Conservation (phyloP, 495 filamentous ascomycete genomes). For the Neurospora pannonica region DNA sequence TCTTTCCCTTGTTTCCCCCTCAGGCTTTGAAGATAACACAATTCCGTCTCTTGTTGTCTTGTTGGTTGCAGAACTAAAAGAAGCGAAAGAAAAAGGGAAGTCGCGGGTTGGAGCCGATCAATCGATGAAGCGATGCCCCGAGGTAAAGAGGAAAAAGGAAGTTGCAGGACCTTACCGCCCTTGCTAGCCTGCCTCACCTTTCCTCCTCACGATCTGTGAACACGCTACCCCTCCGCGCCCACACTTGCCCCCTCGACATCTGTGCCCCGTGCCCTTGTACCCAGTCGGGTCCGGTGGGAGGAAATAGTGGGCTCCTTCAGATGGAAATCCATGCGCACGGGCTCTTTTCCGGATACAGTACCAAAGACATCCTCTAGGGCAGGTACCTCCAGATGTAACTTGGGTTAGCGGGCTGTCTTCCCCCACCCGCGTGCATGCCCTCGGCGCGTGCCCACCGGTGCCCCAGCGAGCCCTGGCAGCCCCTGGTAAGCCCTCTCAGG, state of each 20-base stretch:
- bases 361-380: not conserved
- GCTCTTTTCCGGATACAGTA: not conserved
- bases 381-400: not conserved
- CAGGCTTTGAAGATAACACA: not conserved
- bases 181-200: not conserved
- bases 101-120: not conserved
- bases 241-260: not conserved
- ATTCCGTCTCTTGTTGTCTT: not conserved
- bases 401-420: not conserved
- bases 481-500: not conserved
- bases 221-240: not conserved
- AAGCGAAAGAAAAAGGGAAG: not conserved
- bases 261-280: not conserved
- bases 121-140: no score
- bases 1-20: not conserved
- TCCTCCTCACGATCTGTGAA: not conserved
- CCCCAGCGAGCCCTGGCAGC: not conserved
- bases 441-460: not conserved
- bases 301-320: not conserved
- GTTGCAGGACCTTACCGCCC: not conserved
- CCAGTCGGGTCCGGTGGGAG: not conserved
- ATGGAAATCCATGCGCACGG: not conserved
- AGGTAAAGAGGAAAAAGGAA: not conserved
- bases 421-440: not conserved
- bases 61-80: not conserved